Evolutionary conservation across 768 basidiomycete genomes (phyloP).

Genomic region (Rubroboletus pulcherrimus): DNA sequence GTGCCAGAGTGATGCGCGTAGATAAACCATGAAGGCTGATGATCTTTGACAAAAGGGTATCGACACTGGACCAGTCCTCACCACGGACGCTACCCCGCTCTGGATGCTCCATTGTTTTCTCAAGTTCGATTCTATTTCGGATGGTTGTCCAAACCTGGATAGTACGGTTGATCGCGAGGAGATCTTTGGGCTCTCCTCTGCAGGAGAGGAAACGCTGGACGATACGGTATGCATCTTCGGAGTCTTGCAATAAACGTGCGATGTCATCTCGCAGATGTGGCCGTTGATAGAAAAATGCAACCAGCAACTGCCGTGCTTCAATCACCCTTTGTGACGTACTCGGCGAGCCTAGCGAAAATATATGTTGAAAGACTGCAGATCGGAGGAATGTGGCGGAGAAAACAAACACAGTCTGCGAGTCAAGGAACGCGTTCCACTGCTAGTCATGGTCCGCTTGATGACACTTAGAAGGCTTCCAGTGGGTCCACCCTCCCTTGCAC

Average conservation of each 20-base stretch:
- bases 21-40: conserved; percentile 50
- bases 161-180: conserved; percentile 60
- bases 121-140: conserved; percentile 47
- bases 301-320: conserved; percentile 68
- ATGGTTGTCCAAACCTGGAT: conserved; percentile 59
- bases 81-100: conserved; percentile 19
- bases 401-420: conserved; percentile 72
- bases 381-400: neutral
- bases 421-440: conserved; percentile 71
- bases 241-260: conserved; percentile 45
- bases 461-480: conserved; percentile 73
- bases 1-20: conserved; percentile 49
- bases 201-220: conserved; percentile 73
- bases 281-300: conserved; percentile 61
- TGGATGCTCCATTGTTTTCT: conserved; percentile 48
- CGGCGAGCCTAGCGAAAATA: conserved; percentile 61
- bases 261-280: conserved; percentile 67
- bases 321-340: conserved; percentile 75
- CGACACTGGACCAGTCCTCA: conserved; percentile 56
- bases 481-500: conserved; percentile 63
- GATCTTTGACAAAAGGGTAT: conserved; percentile 52
- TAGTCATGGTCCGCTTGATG: conserved; percentile 74
- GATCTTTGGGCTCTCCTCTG: conserved; percentile 62
- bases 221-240: conserved; percentile 71
- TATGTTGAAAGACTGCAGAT: conserved; percentile 13